These are phyloP conservation scores for Camelina sativa DNA, from an alignment of 345 rosid species.

Conservation along the genomic window DNA sequence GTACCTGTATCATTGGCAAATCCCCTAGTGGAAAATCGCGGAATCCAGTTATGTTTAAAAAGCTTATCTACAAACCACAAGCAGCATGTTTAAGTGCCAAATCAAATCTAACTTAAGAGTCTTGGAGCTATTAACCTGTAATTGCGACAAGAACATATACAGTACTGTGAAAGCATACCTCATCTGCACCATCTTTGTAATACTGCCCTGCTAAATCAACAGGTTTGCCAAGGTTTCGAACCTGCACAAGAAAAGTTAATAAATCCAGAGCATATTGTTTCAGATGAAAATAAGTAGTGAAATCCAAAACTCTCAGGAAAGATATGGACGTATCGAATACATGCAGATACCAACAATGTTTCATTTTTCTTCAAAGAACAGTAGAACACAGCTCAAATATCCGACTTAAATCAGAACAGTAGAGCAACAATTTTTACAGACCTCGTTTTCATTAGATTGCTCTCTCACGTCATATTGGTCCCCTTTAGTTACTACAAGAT, in stretches of 20 bases:
- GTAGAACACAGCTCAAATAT: conserved; percentile 5
- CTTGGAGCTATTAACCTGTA: conserved; percentile 10
- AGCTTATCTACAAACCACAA: conserved; percentile 71
- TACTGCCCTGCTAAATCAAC: conserved; percentile 92
- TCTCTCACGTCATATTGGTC: conserved; percentile 97
- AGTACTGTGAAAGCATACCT: conserved; percentile 54
- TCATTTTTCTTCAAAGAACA: conserved; percentile 3
- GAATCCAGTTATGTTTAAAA: conserved; percentile 91
- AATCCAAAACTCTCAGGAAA: conserved; percentile 10
- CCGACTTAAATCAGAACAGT: too few relatives aligned
- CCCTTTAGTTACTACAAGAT: conserved; percentile 98
- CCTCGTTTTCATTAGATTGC: conserved; percentile 84
- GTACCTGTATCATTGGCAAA: conserved; percentile 96
- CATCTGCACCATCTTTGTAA: conserved; percentile 95
- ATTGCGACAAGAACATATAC: conserved; percentile 8
- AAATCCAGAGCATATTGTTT: neutral
- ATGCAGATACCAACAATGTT: conserved; percentile 21
- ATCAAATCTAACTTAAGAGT: conserved; percentile 15
- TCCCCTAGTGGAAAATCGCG: conserved; percentile 96
- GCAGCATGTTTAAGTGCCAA: conserved; percentile 30
- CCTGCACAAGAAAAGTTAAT: conserved; percentile 50
- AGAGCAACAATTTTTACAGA: conserved; percentile 36
- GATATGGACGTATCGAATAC: neutral
- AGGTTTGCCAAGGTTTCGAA: conserved; percentile 98
- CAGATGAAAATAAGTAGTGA: conserved; percentile 3